These are phyloP conservation scores for Hyaloraphidium curvatum DNA, from an alignment of 192 early-diverging fungal genomes.

Conservation along the genomic window DNA sequence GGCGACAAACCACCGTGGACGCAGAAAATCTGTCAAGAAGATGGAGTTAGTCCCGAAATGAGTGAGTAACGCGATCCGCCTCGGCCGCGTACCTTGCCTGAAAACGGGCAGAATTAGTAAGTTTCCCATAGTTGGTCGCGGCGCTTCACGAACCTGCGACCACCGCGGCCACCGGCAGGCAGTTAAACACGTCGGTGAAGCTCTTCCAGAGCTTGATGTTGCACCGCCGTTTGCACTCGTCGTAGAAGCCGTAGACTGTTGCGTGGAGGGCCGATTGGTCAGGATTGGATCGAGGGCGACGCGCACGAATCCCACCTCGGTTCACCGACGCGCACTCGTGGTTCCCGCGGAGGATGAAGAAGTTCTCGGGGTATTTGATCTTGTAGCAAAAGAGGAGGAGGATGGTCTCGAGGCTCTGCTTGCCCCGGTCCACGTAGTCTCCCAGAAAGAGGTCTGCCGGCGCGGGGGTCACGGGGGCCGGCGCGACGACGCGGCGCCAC, in stretches of 20 bases:
- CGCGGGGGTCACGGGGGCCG: neutral
- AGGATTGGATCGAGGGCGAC: too few species aligned
- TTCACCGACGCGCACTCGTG: constrained; percentile 91
- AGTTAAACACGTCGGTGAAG: constrained; percentile 88
- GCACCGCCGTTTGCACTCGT: constrained; percentile 83
- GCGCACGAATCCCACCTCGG: constrained; percentile 32
- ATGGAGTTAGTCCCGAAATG: too few species aligned
- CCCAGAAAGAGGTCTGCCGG: constrained; percentile 17
- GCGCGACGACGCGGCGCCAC: neutral
- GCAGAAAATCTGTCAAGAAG: constrained; percentile 51
- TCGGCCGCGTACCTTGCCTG: too few species aligned
- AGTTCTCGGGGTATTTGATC: constrained; percentile 92
- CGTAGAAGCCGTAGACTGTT: constrained; percentile 85
- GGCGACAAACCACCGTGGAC: constrained; percentile 86
- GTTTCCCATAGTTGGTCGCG: too few species aligned
- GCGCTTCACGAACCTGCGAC: too few species aligned
- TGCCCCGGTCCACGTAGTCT: constrained; percentile 96
- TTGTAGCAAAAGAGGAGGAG: constrained; percentile 85
- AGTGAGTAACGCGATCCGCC: too few species aligned
- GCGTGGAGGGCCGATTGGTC: neutral
- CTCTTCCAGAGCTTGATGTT: constrained; percentile 77
- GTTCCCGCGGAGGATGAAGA: constrained; percentile 91
- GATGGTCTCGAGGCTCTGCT: constrained; percentile 87
- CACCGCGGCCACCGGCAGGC: constrained; percentile 74
- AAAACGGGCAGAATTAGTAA: too few species aligned